Conservation (phyloP, 1,284 basidiomycete genomes). For the Singerocomus inundabilis region DNA sequence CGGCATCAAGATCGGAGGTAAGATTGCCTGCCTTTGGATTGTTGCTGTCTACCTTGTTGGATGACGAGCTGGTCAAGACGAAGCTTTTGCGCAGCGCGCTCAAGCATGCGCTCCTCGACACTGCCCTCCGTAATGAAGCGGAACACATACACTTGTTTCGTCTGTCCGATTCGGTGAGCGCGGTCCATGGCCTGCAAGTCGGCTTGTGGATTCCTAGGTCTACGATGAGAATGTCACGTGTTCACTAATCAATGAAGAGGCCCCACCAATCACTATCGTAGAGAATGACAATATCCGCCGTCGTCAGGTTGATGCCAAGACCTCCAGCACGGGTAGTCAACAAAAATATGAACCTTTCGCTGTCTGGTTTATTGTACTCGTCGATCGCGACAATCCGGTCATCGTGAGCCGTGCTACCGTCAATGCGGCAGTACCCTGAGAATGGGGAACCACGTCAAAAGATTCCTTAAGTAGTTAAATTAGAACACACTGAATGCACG, state of each 20-base stretch:
- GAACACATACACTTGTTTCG: conserved; percentile 98
- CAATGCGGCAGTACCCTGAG: conserved; percentile 94
- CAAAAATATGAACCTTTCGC: conserved; percentile 97
- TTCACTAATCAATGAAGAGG: background rate
- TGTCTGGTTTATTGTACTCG: conserved; percentile 94
- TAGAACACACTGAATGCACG: conserved; percentile 74
- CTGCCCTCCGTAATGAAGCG: conserved; percentile 96
- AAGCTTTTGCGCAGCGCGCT: conserved; percentile 95
- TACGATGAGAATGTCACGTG: conserved; percentile 13
- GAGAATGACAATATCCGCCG: conserved; percentile 94
- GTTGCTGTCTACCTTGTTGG: conserved; percentile 86
- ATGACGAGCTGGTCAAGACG: conserved; percentile 97
- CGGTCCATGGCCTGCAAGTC: conserved; percentile 99
- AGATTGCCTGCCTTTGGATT: conserved; percentile 53
- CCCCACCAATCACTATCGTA: conserved; percentile 93
- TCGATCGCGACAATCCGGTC: conserved; percentile 96
- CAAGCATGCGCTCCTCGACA: conserved; percentile 96
- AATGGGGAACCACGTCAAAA: conserved; percentile 1
- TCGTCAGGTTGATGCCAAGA: conserved; percentile 95
- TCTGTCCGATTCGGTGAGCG: conserved; percentile 98
- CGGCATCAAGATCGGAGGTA: background rate
- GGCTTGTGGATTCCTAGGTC: conserved; percentile 89
- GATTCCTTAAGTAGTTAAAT: background rate
- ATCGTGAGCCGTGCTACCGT: conserved; percentile 94
- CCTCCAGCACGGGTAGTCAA: conserved; percentile 99